Base-by-base conservation (phyloP, 495 filamentous ascomycete genomes). In the Penicillium samsonianum region DNA sequence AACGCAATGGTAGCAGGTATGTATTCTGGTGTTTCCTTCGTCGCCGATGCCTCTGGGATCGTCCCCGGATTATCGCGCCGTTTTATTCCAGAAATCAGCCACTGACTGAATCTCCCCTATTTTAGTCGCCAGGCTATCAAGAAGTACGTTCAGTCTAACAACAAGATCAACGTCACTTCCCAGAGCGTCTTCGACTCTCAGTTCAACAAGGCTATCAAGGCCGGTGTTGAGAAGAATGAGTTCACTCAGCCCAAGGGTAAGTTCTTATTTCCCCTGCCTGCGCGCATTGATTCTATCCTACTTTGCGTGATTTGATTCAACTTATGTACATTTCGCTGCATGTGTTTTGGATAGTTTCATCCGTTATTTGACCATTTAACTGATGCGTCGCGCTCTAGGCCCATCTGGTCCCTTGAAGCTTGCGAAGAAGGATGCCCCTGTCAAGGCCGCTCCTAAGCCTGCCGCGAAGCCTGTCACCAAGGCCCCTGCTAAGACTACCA, bases 91-190 rank as follows among this genome's bases (percentile, higher is more conserved):
- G 22, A 8, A 46, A 58, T 55, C 49, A 47, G 12, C 17, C 23
- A 62, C 64, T 67, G 44, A 64, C 46, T 43, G n/a, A 26, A 37
- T 22, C 55, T 60, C 28, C 35, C 38, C 45, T 33, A 25, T 45
- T 46, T 66, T 70, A 98, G 94, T 78, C 95, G 94, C 64, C 88
- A 92, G 73, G 89, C 90, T 26, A 86, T 99, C 72, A 97, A 97
- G 89, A 97, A 99, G 76, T 99, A 98, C 80, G 90, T 99, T 67
- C 83, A 84, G 74, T 86, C 89, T 65, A 98, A 99, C 88, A 96
- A 98, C 85, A 89, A 87, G 71, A 84, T 95, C 73, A 73, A 78
- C 61, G 80, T 79, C 55, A 83, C 85, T 51, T 82, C 78, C 33
- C 85, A 88, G 65, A 80, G 79, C 46, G 85, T 85, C 70, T 98